Base-by-base conservation (phyloP, 2,329 filamentous ascomycete genomes). In the Neopestalotiopsis clavispora region DNA sequence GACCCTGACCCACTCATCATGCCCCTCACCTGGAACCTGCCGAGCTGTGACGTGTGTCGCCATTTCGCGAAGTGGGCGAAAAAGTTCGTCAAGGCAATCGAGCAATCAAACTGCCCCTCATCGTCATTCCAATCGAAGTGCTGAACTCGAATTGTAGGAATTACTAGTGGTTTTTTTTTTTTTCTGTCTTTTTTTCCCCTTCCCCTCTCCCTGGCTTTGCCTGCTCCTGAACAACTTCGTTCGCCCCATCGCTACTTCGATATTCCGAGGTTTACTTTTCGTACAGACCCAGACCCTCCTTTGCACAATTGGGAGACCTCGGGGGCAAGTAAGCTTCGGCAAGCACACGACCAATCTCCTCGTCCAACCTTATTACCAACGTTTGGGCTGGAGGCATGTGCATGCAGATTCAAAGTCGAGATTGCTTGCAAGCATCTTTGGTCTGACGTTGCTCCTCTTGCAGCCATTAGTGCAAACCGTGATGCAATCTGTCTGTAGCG, bases 1-100 rank as follows among this genome's bases (percentile, higher is more conserved):
- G 63, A 56, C 42, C 63, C 63, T 66, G 63, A 40, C 63, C 63
- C 63, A 45, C 49, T 38, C n/a, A 17, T 38, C 14, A n/a, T 57
- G 63, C 63, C 63, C 63, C 63, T 66, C 63, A 32, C 28, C 61
- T 64, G 61, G 61, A 64, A 32, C n/a, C 17, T 64, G 38, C 61
- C 61, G 61, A 64, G 40, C 61, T 49, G 61, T 64, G 61, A 64
- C 61, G 61, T 64, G 61, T 64, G 30, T 64, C 28, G 30, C 57
- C 23, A 52, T 52, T 52, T 52, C 45, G 45, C 45, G 45, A 52
- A 52, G 45, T 52, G n/a, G 45, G 45, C 45, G 45, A 52, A 52
- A 28, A n/a, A 10, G n/a, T 20, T 20, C 45, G n/a, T 52, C 9
- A 17, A 52, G 45, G 45, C 45, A 52, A 52, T 52, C 45, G 17